Base-by-base conservation (phyloP, 805 yeast genomes). In the Cyberlindnera japonica region DNA sequence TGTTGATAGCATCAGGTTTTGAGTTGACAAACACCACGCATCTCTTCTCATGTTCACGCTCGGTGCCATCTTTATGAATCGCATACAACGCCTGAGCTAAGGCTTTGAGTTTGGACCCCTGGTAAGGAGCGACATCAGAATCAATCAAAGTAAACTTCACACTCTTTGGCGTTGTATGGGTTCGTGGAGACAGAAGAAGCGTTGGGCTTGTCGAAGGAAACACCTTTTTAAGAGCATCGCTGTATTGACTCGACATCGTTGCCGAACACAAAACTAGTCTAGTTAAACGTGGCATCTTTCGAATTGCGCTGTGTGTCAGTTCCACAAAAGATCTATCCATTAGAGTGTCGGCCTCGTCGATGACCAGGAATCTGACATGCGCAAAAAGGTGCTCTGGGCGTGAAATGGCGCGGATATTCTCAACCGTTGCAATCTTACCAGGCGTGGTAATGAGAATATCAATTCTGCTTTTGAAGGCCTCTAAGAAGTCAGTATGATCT, bases 341-440 rank as follows among this genome's bases (percentile, higher is more conserved):
- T 41, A 91, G 65, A 0, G 96, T 84, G 62, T 91, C 99, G 0
- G 99, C 98, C 61, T 91, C 99, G 58, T 91, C 99, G 12, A 85
- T 75, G 2, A 86, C 91, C 33, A 83, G 69, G 54, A 73, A 82
- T 20, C 71, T 69, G 5, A 82, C 77, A 61, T 72, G 48, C 44
- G 68, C 54, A 11, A 75, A 45, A 4, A 64, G 51, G 58, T 63
- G 47, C 63, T 71, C 59, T 41, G 75, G 56, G 32, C 62, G 59
- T 16, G 62, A 57, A 1, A 68, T 54, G 53, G 58, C 58, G 21
- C 59, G 48, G 12, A 66, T 64, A 16, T 59, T 57, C 23, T 54
- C 54, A n/a, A 75, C 48, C 2, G 64, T 54, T 28, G 57, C 48
- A 11, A 90, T 55, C 57, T 85, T 87, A 12, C 81, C 82, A 0